Evolutionary conservation across 129 eudicot species (phyloP), one percentile per base, ranked within the genome.

Genomic region (Lonicera japonica): DNA sequence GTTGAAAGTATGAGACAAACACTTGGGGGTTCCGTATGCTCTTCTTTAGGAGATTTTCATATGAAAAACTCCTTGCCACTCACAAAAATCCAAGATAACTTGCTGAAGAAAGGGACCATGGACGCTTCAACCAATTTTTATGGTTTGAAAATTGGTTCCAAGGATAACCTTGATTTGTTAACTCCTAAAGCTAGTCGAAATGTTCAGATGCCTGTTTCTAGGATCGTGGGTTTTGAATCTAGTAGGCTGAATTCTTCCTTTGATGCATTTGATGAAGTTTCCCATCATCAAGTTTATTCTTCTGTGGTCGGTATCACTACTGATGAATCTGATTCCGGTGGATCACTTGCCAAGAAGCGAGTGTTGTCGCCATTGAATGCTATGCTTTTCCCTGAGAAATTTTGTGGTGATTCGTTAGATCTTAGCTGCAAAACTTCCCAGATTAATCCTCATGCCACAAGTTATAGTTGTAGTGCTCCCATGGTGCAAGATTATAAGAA

Each of bases 201-300:
- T 79, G 68, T 74, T 71, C 78, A 67, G 21, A 53, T 65, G 64
- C 74, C 94, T 8, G 61, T 81, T 54, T 74, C 85, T 16, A 74
- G 94, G 71, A 70, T 88, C 63, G 83, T 88, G 72, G 94, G 95
- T 46, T 85, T 85, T 77, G 64, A 75, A 56, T 73, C 81, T 67
- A 72, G 67, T 39, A 68, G 67, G 25, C 73, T 63, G 65, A 64
- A 74, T 66, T 38, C 61, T 19, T 43, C 63, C 36, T 64, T 67
- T 38, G 70, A 66, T 64, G 59, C 69, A 39, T 60, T 41, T 51
- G 67, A 75, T 56, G 74, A 64, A n/a, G 64, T 64, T 48, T 66
- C 69, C 15, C 17, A 21, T 11, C 21, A 38, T 60, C 39, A 45
- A 17, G n/a, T 58, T 61, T 65, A 50, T 25, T 56, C 75, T 43